Conservation (phyloP, 2,329 filamentous ascomycete genomes). For the Colletotrichum aenigma region DNA sequence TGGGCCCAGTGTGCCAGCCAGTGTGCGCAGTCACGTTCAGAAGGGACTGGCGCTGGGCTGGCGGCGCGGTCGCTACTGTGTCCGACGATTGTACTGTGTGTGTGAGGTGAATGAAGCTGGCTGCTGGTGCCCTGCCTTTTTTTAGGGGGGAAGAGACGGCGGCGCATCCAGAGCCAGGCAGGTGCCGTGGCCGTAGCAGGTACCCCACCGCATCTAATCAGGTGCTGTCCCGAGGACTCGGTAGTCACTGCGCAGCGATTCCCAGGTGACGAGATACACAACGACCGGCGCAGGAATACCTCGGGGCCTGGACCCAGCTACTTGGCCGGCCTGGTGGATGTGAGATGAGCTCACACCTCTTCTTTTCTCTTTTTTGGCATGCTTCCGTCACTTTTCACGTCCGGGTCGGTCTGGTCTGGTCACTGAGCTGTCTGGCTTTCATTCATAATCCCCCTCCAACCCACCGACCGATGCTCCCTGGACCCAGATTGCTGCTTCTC, state of each 20-base stretch:
- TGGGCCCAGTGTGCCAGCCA: background rate
- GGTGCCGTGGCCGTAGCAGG: background rate
- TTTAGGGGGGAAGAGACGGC: background rate
- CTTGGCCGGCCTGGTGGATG: constrained; percentile 1
- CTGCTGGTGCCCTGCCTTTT: background rate
- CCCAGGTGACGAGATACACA: background rate
- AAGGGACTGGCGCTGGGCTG: constrained; percentile 13
- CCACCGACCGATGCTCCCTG: constrained; percentile 7
- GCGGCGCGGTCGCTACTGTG: background rate
- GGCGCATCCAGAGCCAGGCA: background rate
- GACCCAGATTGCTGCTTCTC: background rate
- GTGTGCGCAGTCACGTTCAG: constrained; percentile 5
- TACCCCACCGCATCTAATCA: background rate
- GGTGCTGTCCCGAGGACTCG: background rate
- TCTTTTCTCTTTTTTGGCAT: constrained; percentile 15
- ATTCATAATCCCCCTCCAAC: constrained; percentile 19
- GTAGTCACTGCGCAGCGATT: background rate
- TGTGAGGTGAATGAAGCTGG: background rate
- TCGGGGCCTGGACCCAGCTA: constrained; percentile 3
- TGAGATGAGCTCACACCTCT: constrained; percentile 20
- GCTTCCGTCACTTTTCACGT: constrained; percentile 19
- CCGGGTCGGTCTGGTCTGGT: background rate
- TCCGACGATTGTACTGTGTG: background rate
- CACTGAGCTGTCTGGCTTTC: background rate
- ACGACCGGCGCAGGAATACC: background rate